Percentiles rank a stretch among this genome's conserved stretches.
These are phyloP conservation scores for Rhizophagus clarus DNA, from an alignment of 192 early-diverging fungal species.

Conservation along the genomic window DNA sequence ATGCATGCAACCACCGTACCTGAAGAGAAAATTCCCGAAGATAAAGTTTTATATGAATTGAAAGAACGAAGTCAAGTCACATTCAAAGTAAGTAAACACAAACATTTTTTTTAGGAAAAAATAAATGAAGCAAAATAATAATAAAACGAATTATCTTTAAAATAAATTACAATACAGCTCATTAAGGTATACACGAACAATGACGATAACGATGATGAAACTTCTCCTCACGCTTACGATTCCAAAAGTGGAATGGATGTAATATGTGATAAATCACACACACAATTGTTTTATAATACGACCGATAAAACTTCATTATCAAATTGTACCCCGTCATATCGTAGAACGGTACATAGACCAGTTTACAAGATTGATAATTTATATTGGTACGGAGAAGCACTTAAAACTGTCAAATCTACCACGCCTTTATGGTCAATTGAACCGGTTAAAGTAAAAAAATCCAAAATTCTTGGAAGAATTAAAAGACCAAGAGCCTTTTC, in stretches of 20 bases:
- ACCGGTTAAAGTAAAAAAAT: not conserved
- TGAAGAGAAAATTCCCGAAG: too few relatives aligned
- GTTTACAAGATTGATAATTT: not conserved
- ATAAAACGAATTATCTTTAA: too few relatives aligned
- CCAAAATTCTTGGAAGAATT: not conserved
- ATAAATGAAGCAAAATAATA: too few relatives aligned
- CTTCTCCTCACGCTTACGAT: not conserved
- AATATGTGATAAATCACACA: not conserved
- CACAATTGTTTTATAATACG: conserved; percentile 5
- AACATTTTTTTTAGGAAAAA: too few relatives aligned
- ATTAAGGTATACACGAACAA: not conserved
- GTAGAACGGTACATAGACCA: not conserved
- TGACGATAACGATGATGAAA: not conserved
- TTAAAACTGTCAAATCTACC: not conserved
- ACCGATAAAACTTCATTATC: not conserved
- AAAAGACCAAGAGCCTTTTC: conserved; percentile 9
- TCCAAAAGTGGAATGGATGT: too few relatives aligned
- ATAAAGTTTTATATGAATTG: too few relatives aligned
- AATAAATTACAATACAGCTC: not conserved
- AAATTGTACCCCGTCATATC: not conserved
- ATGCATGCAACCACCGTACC: too few relatives aligned
- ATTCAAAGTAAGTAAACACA: too few relatives aligned
- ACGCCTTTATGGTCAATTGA: conserved; percentile 6
- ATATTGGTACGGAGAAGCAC: conserved; percentile 8
- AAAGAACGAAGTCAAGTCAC: too few relatives aligned